Base-by-base conservation (phyloP, 2,329 filamentous ascomycete species). In the Colletotrichum eremochloae region DNA sequence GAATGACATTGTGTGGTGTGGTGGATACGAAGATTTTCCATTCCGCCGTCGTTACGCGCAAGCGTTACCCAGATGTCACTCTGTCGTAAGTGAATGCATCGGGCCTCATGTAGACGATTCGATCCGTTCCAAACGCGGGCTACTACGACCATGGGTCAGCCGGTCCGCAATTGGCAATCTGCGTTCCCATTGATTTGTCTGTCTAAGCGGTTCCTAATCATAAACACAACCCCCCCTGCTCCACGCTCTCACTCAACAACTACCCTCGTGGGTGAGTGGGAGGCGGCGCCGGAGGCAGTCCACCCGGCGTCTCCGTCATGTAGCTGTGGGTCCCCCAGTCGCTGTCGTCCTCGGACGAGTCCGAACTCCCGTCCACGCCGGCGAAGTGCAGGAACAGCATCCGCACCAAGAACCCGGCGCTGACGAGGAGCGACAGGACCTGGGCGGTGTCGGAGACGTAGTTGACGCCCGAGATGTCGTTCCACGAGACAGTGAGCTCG, bases 401-500 rank as follows among this genome's bases (percentile, higher is more conserved):
- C 11, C 79, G 75, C 1, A 80, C 56, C 3, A 81, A 63, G 38
- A 80, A 67, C 2, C 79, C 80, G 2, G 76, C 44, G 11, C 77
- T 79, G 46, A 82, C 52, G 20, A 82, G 67, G 5, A 82, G 76
- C 0, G 81, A 80, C 3, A 82, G 74, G 5, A 78, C 63, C 63
- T 83, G 81, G 0, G 78, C 78, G 1, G 76, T 67, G 0, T 79
- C 77, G 20, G 76, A 74, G 14, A 82, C 68, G 8, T 75, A 69
- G 40, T 77, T 74, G 24, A 76, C 71, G 9, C 53, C 68, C 4
- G 75, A 42, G 14, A 82, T 72, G 18, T 75, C 53, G 44, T 83
- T 83, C 80, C 81, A 83, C 1, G 57, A 57, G 4, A 83, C 75
- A 4, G 80, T 74, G 7, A 82, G 75, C 63, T 83, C 81, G 58